Conservation (phyloP, 2,329 filamentous ascomycete species). For the Ophiosphaerella herpotricha region DNA sequence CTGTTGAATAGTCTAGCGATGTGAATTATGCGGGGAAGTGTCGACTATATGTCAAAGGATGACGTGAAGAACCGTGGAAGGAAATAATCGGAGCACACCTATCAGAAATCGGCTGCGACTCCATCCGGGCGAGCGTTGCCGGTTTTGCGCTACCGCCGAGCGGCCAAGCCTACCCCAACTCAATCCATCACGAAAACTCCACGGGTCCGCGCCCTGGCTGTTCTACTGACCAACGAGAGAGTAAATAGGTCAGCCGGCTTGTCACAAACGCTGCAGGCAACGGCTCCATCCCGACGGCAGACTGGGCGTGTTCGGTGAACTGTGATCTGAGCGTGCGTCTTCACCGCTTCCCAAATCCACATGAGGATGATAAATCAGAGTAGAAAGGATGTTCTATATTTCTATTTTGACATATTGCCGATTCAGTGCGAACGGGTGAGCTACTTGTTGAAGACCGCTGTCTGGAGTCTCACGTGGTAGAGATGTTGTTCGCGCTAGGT, state of each 20-base stretch:
- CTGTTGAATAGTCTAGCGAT: not conserved
- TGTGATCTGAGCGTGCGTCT: too few relatives aligned
- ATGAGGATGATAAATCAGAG: too few relatives aligned
- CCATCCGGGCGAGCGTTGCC: not conserved
- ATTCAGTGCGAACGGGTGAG: not conserved
- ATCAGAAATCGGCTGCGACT: too few relatives aligned
- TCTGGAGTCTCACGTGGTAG: too few relatives aligned
- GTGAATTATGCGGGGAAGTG: not conserved
- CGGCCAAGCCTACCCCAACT: not conserved
- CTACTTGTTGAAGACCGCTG: too few relatives aligned
- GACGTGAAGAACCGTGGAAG: conserved; percentile 18
- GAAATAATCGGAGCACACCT: conserved; percentile 2
- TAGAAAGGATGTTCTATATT: too few relatives aligned
- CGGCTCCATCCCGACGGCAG: too few relatives aligned
- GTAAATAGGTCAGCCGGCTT: too few relatives aligned
- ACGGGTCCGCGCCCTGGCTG: not conserved
- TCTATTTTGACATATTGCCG: not conserved
- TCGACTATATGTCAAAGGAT: conserved; percentile 12
- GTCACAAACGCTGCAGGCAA: too few relatives aligned
- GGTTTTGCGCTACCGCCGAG: not conserved
- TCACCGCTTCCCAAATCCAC: too few relatives aligned
- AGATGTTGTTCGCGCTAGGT: too few relatives aligned
- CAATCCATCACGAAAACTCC: not conserved
- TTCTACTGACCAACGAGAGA: not conserved
- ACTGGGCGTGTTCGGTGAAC: not conserved